Evolutionary conservation across 2,329 filamentous ascomycete species (phyloP).

Genomic region (Xylaria sp.): DNA sequence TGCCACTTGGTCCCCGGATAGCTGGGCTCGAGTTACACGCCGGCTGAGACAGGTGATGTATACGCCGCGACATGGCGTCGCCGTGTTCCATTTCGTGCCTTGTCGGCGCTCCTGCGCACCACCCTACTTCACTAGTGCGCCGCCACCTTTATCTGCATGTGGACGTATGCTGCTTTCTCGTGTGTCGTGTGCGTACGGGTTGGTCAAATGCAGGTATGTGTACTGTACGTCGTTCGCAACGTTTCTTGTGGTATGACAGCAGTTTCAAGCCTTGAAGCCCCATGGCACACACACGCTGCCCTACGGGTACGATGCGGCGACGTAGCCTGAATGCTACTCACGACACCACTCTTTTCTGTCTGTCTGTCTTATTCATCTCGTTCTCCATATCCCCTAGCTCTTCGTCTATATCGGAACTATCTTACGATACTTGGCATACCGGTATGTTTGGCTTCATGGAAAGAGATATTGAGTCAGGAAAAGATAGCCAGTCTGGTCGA

Average conservation of each 20-base stretch:
- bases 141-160: background rate
- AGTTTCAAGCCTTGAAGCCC: conserved; percentile 11
- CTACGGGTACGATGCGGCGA: conserved; percentile 15
- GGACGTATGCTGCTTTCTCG: conserved; percentile 5
- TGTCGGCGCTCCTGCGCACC: background rate
- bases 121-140: background rate
- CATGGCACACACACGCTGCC: conserved; percentile 20
- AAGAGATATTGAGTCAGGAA: background rate
- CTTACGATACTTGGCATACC: too few relatives aligned
- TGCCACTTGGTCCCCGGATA: background rate
- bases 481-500: background rate
- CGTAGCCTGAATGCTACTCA: conserved; percentile 7
- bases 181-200: too few relatives aligned
- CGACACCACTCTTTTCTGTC: too few relatives aligned
- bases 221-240: conserved; percentile 16
- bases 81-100: conserved; percentile 17
- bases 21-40: conserved; percentile 17
- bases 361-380: too few relatives aligned
- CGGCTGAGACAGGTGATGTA: conserved; percentile 27
- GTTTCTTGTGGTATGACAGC: conserved; percentile 20
- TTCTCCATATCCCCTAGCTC: too few relatives aligned
- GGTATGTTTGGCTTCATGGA: too few relatives aligned
- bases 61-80: conserved; percentile 18
- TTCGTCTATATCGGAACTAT: too few relatives aligned
- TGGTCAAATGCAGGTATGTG: too few relatives aligned